Evolutionary conservation across 164 flowering plant genomes (phyloP).

Genomic region (Platanus orientalis): DNA sequence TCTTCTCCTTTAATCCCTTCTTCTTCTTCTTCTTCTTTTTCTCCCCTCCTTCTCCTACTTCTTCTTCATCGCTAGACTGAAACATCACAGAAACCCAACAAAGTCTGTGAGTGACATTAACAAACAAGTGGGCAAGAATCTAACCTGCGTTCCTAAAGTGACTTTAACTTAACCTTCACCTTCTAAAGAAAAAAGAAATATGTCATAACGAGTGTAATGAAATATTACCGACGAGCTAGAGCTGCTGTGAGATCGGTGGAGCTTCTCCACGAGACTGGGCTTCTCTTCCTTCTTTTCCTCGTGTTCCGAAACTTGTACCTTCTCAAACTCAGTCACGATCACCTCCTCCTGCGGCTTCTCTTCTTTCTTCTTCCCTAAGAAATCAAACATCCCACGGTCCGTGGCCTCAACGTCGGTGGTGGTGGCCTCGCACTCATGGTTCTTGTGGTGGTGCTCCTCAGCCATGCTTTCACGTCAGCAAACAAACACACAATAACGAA

Average conservation of each 20-base stretch:
- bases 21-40: slow-evolving; percentile 46
- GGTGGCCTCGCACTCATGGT: slow-evolving; percentile 17
- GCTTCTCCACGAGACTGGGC: slow-evolving; percentile 46
- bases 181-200: too few species aligned
- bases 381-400: slow-evolving; percentile 73
- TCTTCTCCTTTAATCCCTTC: slow-evolving; percentile 53
- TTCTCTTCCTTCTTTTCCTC: slow-evolving; percentile 24
- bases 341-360: slow-evolving; percentile 21
- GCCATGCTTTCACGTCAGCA: too few species aligned
- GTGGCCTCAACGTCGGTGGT: slow-evolving; percentile 25
- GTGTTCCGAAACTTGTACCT: slow-evolving; percentile 25
- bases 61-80: slow-evolving; percentile 74
- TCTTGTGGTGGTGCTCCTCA: slow-evolving; percentile 23
- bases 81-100: neutral
- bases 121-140: too few species aligned
- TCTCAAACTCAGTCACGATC: slow-evolving; percentile 19
- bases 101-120: too few species aligned
- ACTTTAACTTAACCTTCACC: too few species aligned
- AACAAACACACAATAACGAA: too few species aligned
- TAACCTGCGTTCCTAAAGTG: too few species aligned
- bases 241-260: slow-evolving; percentile 51
- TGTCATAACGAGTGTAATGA: neutral
- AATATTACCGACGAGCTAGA: slow-evolving; percentile 67
- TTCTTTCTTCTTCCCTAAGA: slow-evolving; percentile 51
- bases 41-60: slow-evolving; percentile 37